These are phyloP conservation scores for Lodderomyces parapsilosis DNA, from an alignment of 1,139 yeast species.

Conservation along the genomic window DNA sequence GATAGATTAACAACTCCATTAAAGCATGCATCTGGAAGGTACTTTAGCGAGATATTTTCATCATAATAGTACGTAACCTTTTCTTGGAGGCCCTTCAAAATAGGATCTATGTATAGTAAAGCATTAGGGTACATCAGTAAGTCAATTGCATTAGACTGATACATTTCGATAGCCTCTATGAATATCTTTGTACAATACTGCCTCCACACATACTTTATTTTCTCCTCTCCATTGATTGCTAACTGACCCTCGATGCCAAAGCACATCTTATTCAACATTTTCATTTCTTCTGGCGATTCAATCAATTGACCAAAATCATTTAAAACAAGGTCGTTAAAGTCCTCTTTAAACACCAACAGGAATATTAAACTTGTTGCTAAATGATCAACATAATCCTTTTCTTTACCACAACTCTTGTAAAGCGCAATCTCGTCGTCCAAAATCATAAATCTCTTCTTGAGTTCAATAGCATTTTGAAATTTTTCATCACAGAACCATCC, in stretches of 20 bases:
- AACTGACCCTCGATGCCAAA: neutral
- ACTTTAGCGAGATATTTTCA: constrained; percentile 22
- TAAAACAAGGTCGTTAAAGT: neutral
- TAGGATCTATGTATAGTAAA: neutral
- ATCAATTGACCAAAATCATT: neutral
- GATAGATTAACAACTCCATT: neutral
- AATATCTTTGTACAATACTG: neutral
- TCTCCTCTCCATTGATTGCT: neutral
- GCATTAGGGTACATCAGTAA: neutral
- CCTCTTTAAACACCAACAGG: neutral
- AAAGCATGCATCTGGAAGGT: constrained; percentile 17
- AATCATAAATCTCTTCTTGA: constrained; percentile 16
- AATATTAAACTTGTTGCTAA: constrained; percentile 11
- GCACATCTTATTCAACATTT: constrained; percentile 1
- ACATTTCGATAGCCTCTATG: neutral
- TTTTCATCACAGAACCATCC: neutral
- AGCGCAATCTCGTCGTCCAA: constrained; percentile 21
- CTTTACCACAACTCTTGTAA: constrained; percentile 25
- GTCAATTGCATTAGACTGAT: neutral
- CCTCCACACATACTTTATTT: neutral
- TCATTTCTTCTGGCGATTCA: neutral
- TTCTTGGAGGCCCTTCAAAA: neutral
- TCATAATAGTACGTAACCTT: neutral
- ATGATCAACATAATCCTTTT: constrained; percentile 19
- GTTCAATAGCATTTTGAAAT: neutral